Evolutionary conservation across 495 filamentous ascomycete genomes (phyloP), one percentile per base, ranked within the genome.

Genomic region (Pyronema omphalodes): DNA sequence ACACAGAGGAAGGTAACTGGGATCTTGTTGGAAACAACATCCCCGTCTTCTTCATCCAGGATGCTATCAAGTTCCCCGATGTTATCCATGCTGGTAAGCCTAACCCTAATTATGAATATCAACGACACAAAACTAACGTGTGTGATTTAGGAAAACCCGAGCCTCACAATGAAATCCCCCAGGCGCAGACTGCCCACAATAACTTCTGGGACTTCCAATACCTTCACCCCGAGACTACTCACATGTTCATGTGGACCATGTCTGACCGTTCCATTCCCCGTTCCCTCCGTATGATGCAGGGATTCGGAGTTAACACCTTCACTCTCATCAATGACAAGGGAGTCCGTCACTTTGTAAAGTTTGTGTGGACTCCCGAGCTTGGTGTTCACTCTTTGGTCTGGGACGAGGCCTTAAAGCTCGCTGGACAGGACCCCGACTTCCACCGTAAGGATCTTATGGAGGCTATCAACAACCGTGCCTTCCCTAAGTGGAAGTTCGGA

Each of bases 281-380:
- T 4, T 87, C 82, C 2, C 86, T 72, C 61, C 80, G 80, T 19
- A 91, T 89, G 84, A 89, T 93, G 83, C 82, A 93, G 62, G 87
- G 87, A 0, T 93, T 91, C 56, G 86, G 87, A 43, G 86, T 93
- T 53, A 88, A 93, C 64, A 91, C 87, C 0, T 93, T 74, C 63
- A 81, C 76, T 1, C 71, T 93, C 1, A 69, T 77, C 51, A 89
- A 91, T 57, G 75, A 72, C 44, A 71, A 83, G 51, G 82, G 81
- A 17, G 77, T 84, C 62, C 75, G 81, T 9, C 70, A 75, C 51
- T 86, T 88, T 60, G 84, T 91, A 66, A 94, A 94, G 66, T 91
- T 89, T 67, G 74, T 79, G 62, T 91, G 74, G 58, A 85, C 74
- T 0, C 85, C 87, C 0, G 78, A 81, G 40, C 71, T 88, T 9